These are phyloP conservation scores for Fremontodendron californicum DNA, from an alignment of 345 rosid species.

Conservation along the genomic window DNA sequence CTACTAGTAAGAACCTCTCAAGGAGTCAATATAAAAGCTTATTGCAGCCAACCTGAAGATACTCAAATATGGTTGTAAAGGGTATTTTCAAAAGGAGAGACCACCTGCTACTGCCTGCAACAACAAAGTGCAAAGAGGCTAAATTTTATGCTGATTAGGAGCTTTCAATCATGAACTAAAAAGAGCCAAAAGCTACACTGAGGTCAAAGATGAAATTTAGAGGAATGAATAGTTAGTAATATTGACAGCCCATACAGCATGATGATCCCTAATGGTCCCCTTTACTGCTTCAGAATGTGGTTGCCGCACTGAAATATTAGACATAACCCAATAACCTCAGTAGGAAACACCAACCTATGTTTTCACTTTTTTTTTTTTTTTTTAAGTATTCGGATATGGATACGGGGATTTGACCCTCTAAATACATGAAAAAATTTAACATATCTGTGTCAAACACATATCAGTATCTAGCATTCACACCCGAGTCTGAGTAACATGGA, in stretches of 20 bases:
- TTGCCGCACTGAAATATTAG: constrained; percentile 48
- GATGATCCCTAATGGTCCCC: constrained; percentile 65
- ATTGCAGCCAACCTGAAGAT: constrained; percentile 65
- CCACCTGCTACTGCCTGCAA: constrained; percentile 65
- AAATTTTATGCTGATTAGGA: background rate
- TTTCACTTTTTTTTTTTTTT: too few relatives aligned
- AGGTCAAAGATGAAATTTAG: background rate
- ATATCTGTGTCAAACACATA: too few relatives aligned
- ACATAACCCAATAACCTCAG: constrained; percentile 17
- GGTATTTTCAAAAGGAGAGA: constrained; percentile 70
- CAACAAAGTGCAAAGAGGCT: constrained; percentile 16
- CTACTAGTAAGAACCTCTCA: background rate
- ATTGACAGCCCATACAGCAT: constrained; percentile 46
- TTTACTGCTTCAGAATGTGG: constrained; percentile 70
- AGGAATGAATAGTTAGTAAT: constrained; percentile 8
- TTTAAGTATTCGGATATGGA: too few relatives aligned
- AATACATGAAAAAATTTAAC: too few relatives aligned
- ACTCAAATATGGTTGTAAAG: constrained; percentile 86
- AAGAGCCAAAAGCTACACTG: background rate
- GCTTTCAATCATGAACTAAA: background rate
- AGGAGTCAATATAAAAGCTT: background rate
- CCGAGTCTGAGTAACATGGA: too few relatives aligned
- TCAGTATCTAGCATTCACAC: too few relatives aligned
- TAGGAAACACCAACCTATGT: background rate
- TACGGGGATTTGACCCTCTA: too few relatives aligned